Conservation (phyloP, 371 early-diverging fungal genomes). For the Syncephalastrum racemosum region DNA sequence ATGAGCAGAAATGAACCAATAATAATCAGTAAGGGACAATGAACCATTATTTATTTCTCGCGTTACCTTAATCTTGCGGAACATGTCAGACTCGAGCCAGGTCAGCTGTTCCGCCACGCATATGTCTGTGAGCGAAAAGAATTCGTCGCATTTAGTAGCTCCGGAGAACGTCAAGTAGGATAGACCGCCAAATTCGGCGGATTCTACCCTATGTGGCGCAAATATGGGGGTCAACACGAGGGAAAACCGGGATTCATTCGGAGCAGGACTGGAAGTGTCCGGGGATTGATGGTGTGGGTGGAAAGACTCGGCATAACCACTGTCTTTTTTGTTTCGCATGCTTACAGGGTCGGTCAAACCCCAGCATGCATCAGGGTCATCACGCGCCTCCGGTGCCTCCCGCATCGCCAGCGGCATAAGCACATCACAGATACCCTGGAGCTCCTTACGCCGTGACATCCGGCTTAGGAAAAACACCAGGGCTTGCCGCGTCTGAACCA, state of each 20-base stretch:
- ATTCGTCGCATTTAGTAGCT: too few relatives aligned
- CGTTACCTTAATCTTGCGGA: conserved; percentile 31
- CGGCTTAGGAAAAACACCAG: conserved; percentile 44
- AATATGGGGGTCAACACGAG: background rate
- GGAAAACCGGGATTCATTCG: too few relatives aligned
- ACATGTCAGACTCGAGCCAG: conserved; percentile 53
- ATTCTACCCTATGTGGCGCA: background rate
- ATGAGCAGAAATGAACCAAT: background rate
- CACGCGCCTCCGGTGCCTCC: conserved; percentile 24
- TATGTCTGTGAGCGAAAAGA: conserved; percentile 15
- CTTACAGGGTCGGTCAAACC: conserved; percentile 26
- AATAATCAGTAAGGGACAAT: background rate
- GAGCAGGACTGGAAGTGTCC: background rate
- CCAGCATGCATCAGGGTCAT: conserved; percentile 39
- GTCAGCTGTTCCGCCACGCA: conserved; percentile 63
- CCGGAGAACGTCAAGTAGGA: conserved; percentile 1
- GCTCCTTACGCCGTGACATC: conserved; percentile 27
- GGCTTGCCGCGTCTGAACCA: conserved; percentile 41
- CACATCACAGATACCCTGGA: conserved; percentile 34
- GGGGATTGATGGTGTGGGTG: background rate
- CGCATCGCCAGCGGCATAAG: conserved; percentile 38
- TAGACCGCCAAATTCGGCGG: conserved; percentile 1
- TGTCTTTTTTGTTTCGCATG: conserved; percentile 24
- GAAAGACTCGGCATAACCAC: conserved; percentile 24
- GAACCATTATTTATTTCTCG: background rate